Evolutionary conservation across 768 basidiomycete species (phyloP).

Genomic region (Filobasidium floriforme): DNA sequence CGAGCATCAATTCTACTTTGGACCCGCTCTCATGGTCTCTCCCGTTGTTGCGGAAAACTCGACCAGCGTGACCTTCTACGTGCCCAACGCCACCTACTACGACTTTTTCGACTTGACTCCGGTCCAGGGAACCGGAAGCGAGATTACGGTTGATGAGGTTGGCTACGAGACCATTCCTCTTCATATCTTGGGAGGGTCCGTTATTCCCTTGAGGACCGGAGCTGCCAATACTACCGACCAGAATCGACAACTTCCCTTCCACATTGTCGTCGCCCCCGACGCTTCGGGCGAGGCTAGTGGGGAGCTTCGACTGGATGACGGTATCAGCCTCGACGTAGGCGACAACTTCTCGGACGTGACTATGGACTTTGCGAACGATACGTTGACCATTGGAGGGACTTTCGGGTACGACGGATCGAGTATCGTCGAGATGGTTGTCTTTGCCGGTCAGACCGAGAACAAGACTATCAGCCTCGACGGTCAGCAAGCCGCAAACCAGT

Average conservation of each 20-base stretch:
- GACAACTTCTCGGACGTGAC: conserved; percentile 1
- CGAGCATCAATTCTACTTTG: conserved; percentile 60
- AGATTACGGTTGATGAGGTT: conserved; percentile 50
- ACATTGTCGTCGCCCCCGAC: conserved; percentile 56
- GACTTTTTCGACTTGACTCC: conserved; percentile 41
- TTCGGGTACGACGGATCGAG: conserved; percentile 47
- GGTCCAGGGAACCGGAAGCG: conserved; percentile 49
- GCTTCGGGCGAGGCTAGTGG: conserved; percentile 54
- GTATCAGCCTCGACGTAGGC: conserved; percentile 42
- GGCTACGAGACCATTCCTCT: conserved; percentile 70
- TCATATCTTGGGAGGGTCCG: conserved; percentile 63
- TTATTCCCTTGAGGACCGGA: conserved; percentile 56
- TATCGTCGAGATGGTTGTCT: conserved; percentile 52
- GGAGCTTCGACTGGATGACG: conserved; percentile 64
- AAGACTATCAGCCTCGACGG: conserved; percentile 48
- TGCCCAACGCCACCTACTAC: conserved; percentile 33
- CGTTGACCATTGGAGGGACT: conserved; percentile 25
- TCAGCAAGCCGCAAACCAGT: conserved; percentile 11
- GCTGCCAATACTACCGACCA: conserved; percentile 65
- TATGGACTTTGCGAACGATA: background rate
- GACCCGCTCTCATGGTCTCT: conserved; percentile 63
- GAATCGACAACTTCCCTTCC: conserved; percentile 58
- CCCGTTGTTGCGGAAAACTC: conserved; percentile 66
- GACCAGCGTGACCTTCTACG: conserved; percentile 56
- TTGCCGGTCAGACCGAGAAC: conserved; percentile 52